Base-by-base conservation (phyloP, 306 rosid species). In the Quercus alba region DNA sequence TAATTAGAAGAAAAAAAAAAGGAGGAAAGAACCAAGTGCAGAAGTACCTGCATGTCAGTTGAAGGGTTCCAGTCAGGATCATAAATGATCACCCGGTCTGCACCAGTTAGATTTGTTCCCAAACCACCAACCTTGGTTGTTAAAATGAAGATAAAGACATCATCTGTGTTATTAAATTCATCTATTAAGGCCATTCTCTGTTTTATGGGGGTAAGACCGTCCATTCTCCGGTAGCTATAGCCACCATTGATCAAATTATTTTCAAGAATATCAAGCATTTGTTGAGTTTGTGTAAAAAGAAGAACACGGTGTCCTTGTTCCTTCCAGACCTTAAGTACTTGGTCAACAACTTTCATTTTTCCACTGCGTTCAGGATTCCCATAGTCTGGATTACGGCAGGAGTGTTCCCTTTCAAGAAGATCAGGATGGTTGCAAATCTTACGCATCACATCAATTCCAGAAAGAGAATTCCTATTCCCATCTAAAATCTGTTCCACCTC, bases 51-150 rank as follows among this genome's bases (percentile, higher is more conserved):
- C 92, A 89, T 87, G 81, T 93, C 99, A 78, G 94, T 95, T 38
- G 99, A 95, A 62, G 99, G 99, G 80, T 95, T 95, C 99, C 99
- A 93, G 81, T 95, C 97, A 66, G 98, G 98, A 76, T 93, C 98
- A 58, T 89, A 95, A 85, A 95, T 95, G 77, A 95, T 89, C 84
- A 95, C 99, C 86, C 99, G 88, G 75, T 95, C 75, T 58, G 97
- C 99, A 84, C 99, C 98, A 23, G 97, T 93, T 83, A 95, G 90
- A 85, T 95, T 93, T 21, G 98, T 95, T 69, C 99, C 99, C 80
- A 95, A 88, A 78, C 99, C 99, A 81, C 99, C 99, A 75, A 95
- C 99, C 84, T 86, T 95, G 78, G 99, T 95, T 51, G 99, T 95
- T 70, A 95, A 88, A 89, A 95, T 86, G 85, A 95, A 95, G 81